Evolutionary conservation across 768 basidiomycete genomes (phyloP).

Genomic region (Mycena venus): DNA sequence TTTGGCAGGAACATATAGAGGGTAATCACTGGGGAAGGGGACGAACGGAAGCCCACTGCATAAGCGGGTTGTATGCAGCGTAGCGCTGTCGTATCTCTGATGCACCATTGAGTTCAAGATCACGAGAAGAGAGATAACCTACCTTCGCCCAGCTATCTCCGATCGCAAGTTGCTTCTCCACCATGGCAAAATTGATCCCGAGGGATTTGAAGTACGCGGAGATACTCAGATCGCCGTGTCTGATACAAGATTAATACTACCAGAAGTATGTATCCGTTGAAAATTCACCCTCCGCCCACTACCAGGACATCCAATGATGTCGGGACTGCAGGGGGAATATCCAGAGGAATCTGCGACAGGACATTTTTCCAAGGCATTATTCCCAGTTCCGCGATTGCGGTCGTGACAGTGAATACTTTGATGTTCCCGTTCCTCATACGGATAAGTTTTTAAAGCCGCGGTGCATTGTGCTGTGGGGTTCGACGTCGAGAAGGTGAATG

Average conservation of each 20-base stretch:
- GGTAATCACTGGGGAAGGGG: conserved; percentile 29
- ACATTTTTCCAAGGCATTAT: conserved; percentile 20
- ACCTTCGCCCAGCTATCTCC: conserved; percentile 61
- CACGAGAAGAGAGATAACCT: conserved; percentile 35
- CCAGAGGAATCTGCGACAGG: background rate
- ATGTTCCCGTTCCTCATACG: conserved; percentile 26
- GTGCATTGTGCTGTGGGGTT: conserved; percentile 27
- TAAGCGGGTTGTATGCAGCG: conserved; percentile 43
- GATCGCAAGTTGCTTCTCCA: conserved; percentile 59
- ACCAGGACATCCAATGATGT: conserved; percentile 50
- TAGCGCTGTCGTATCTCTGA: conserved; percentile 33
- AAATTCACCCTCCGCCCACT: conserved; percentile 52
- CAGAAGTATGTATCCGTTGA: background rate
- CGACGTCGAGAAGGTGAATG: conserved; percentile 20
- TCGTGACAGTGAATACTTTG: conserved; percentile 29
- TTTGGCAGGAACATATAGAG: conserved; percentile 30
- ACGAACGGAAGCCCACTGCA: conserved; percentile 38
- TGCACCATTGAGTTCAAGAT: background rate
- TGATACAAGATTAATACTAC: background rate
- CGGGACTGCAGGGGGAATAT: conserved; percentile 4
- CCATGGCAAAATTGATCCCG: conserved; percentile 58
- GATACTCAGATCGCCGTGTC: conserved; percentile 38
- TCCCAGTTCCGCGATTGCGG: conserved; percentile 21
- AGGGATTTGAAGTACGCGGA: conserved; percentile 52
- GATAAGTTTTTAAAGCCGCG: conserved; percentile 30